These are phyloP conservation scores for Magnolia sinica DNA, from an alignment of 164 flowering plant genomes.

Conservation along the genomic window DNA sequence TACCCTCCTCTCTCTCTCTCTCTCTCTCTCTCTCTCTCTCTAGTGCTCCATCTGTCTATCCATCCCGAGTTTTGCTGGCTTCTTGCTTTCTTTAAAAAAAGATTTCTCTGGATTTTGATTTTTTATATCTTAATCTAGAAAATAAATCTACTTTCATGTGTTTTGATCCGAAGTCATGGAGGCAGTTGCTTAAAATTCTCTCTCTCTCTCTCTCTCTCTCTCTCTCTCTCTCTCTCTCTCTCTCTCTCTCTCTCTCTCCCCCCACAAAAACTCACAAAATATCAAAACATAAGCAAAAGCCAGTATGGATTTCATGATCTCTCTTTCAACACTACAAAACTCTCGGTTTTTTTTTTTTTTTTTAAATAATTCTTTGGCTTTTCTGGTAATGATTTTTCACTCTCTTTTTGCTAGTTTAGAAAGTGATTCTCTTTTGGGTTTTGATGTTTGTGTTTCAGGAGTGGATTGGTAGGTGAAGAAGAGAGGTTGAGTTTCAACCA, in stretches of 20 bases:
- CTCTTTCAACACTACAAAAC: not conserved
- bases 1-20: slow-evolving; percentile 16
- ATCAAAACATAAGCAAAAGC: not conserved
- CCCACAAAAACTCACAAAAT: not conserved
- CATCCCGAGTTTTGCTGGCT: not conserved
- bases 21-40: not conserved
- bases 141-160: not conserved
- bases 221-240: slow-evolving; percentile 5
- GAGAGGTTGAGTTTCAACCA: slow-evolving; percentile 33
- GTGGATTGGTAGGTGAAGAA: slow-evolving; percentile 57
- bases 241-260: slow-evolving; percentile 4
- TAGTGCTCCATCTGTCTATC: not conserved
- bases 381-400: too few relatives aligned
- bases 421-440: not conserved
- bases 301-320: not conserved
- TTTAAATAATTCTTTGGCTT: not conserved
- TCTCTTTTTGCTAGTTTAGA: not conserved
- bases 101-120: not conserved
- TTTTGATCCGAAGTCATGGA: not conserved
- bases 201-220: not conserved
- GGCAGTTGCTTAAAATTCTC: not conserved
- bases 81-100: not conserved
- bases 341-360: not conserved
- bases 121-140: not conserved
- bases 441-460: slow-evolving; percentile 31